A percentile compares a stretch with the other conserved stretches of the same genome.
Evolutionary conservation across 2,329 filamentous ascomycete genomes (phyloP).

Genomic region (Ophiostoma fasciatum): DNA sequence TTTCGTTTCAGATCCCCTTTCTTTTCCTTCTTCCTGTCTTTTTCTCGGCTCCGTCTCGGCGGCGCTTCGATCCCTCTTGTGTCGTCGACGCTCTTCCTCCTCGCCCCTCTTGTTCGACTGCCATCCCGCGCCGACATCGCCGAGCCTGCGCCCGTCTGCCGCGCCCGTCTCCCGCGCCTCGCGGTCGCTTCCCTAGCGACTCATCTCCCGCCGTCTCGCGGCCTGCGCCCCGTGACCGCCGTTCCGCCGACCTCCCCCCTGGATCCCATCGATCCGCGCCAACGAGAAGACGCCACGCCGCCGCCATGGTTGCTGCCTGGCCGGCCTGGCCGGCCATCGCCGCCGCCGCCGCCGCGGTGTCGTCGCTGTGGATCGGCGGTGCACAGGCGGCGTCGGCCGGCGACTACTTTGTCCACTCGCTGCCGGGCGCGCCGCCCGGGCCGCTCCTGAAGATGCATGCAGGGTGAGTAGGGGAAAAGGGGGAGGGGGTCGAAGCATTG

Average conservation of each 20-base stretch:
- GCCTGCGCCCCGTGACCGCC: too few species aligned
- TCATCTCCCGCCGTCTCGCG: too few species aligned
- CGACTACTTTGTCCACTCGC: constrained; percentile 76
- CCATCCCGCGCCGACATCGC: background rate
- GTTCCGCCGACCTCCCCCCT: too few species aligned
- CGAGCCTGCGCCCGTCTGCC: background rate
- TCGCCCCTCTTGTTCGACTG: background rate
- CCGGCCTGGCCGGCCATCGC: constrained; percentile 13
- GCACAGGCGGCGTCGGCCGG: constrained; percentile 40
- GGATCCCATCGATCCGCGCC: too few species aligned
- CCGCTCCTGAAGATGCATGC: constrained; percentile 93
- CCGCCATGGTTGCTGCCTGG: background rate
- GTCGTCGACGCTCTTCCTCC: background rate
- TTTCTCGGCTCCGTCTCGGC: too few species aligned
- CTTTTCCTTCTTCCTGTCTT: background rate
- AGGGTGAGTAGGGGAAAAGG: constrained; percentile 74
- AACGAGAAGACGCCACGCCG: background rate
- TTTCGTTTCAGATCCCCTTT: background rate
- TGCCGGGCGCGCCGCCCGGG: constrained; percentile 71
- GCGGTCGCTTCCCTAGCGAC: too few species aligned
- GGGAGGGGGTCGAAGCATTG: too few species aligned
- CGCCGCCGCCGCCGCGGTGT: constrained; percentile 23
- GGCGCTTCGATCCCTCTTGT: too few species aligned
- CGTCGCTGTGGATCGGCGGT: constrained; percentile 21
- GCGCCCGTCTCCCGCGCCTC: too few species aligned